Evolutionary conservation across 257 asterid genomes (phyloP), one percentile per base, ranked within the genome.

Genomic region (Solanum chilense): DNA sequence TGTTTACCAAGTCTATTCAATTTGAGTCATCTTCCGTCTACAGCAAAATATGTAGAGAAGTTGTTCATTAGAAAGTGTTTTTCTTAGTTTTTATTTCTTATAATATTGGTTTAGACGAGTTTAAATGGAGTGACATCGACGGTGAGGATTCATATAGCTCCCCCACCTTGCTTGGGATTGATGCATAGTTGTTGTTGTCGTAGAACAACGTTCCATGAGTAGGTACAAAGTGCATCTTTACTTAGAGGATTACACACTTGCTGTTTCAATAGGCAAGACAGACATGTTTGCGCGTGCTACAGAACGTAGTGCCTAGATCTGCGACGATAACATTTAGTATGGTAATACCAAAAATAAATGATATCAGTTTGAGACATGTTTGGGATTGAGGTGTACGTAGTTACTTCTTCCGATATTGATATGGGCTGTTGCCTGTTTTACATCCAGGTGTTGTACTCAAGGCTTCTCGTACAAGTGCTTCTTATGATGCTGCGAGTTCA

Each of bases 391-490:
- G 35, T 71, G 62, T 31, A 37, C 7, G 25, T 75, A 41, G 16
- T 66, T 52, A 18, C n/a, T 2, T 18, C n/a, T 52, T 52, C 62
- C 16, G 3, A 37, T 33, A 8, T 45, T 58, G 70, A 82, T 86
- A 76, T 74, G 7, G 29, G 33, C 12, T 74, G 6, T 58, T 29
- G 29, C 25, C 10, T 45, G 71, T 71, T 86, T 86, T 52, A 35
- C n/a, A 42, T 86, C 70, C 74, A 69, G 88, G 83, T 25, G 31
- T 73, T 71, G 52, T 69, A 45, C 47, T 73, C 56, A 93, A 85
- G 84, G 92, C 91, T 84, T 93, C 96, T 58, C 87, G 75, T 85
- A 91, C 94, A 25, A 92, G 89, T 82, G 89, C 90, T 85, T 71
- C 96, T 23, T 88, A 88, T 5, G 92, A 90, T 44, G 88, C 91